Base-by-base conservation (phyloP, 257 asterid species). In the Cynanchum wilfordii region DNA sequence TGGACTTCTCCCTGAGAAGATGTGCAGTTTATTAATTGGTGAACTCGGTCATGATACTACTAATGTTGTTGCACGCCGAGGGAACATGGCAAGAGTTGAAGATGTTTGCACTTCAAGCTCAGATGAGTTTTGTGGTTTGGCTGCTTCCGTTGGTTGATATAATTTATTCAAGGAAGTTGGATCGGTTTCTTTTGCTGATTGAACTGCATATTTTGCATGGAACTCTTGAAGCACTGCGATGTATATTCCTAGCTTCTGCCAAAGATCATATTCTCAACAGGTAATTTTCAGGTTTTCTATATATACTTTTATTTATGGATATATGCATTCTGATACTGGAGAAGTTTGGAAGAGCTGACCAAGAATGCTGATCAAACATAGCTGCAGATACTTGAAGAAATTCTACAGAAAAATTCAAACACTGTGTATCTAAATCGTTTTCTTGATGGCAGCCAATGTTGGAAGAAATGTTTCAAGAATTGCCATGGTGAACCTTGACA, bases 1-100 rank as follows among this genome's bases (percentile, higher is more conserved):
- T 19, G 82, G 83, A n/a, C 68, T 85, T 67, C 73, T 84, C 70
- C 85, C 88, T 67, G 71, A 40, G 68, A 77, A 76, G 49, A 81
- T 27, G 76, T 69, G n/a, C 42, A 42, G 38, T 33, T 66, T 38
- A 24, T 58, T 77, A 57, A 36, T 56, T 27, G 62, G 75, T 22
- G 74, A 77, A 65, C 49, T 51, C 51, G 69, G 29, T 51, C 64
- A 44, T 68, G 74, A 66, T 45, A 25, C 42, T 64, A 51, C 40
- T 24, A 29, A 24, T 11, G 67, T 42, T 54, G 65, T 56, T 73
- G 77, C 56, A 29, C 55, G 16, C 19, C 27, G 10, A 15, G 64
- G 42, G 29, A 44, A 66, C 51, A 42, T 25, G 42, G 67, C 16
- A 55, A 57, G 33, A 25, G 66, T 44, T 25, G 5, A 50, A 55